Evolutionary conservation across 2,329 filamentous ascomycete species (phyloP).

Genomic region (Paecilomyces niveus): DNA sequence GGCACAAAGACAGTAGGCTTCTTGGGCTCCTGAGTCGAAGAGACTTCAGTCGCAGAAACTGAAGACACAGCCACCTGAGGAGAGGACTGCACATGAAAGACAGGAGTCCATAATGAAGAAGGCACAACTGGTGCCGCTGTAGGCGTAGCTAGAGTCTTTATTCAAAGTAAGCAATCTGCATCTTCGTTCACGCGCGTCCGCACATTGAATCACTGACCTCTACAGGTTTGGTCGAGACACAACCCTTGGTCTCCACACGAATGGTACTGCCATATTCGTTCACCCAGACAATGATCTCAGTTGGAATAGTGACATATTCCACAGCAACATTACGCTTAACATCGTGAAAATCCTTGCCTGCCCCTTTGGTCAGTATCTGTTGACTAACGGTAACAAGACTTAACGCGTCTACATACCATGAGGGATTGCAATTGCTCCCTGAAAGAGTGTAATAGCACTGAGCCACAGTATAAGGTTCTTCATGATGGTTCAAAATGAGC

Average conservation of each 20-base stretch:
- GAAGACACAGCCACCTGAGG: neutral
- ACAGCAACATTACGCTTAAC: neutral
- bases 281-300: slow-evolving; percentile 5
- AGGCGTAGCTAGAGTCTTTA: neutral
- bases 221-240: neutral
- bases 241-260: slow-evolving; percentile 1
- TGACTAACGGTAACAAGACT: neutral
- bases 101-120: neutral
- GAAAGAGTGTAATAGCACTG: neutral
- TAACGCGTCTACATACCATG: neutral
- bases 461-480: neutral
- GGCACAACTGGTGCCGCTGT: neutral
- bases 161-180: neutral
- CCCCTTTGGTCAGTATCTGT: neutral
- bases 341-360: neutral
- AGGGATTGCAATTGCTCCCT: neutral
- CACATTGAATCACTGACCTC: neutral
- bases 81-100: neutral
- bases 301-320: slow-evolving; percentile 2
- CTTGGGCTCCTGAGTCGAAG: too few relatives aligned
- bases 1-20: too few relatives aligned
- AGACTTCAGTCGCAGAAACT: neutral
- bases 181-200: neutral
- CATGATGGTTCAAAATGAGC: neutral
- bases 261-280: slow-evolving; percentile 5